Conservation (phyloP, 2,329 filamentous ascomycete genomes). For the Alternaria incomplexa region DNA sequence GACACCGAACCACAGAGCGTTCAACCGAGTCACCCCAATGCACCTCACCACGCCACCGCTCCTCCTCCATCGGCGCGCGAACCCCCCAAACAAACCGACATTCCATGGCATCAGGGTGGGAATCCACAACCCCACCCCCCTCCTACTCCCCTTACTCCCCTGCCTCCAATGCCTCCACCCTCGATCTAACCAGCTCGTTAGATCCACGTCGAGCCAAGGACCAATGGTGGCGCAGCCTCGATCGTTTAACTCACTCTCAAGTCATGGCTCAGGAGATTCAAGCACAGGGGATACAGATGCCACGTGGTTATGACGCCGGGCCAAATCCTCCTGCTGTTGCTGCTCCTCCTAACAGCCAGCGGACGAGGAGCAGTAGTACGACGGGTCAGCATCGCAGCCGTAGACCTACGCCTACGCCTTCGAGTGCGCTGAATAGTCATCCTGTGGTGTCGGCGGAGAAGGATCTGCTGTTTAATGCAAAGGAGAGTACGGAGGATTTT, state of each 20-base stretch:
- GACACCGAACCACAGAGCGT: constrained; percentile 18
- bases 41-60: constrained; percentile 17
- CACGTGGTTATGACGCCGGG: neutral
- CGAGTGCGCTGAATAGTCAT: neutral
- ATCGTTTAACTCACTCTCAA: constrained; percentile 9
- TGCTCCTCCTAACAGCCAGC: neutral
- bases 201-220: constrained; percentile 22
- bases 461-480: neutral
- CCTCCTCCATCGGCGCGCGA: constrained; percentile 10
- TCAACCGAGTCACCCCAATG: constrained; percentile 20
- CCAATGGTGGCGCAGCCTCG: constrained; percentile 18
- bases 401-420: neutral
- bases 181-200: constrained; percentile 26
- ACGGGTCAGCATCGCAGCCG: neutral
- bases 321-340: neutral
- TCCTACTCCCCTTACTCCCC: neutral
- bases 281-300: neutral
- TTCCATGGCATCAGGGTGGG: constrained; percentile 24
- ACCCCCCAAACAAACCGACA: neutral
- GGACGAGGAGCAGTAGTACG: neutral
- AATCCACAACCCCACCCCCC: constrained; percentile 11
- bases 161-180: constrained; percentile 20
- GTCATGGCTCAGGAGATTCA: neutral
- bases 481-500: constrained; percentile 3
- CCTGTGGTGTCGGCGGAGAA: neutral